A percentile compares a stretch with the other conserved stretches of the same genome.
phyloP scores from a whole-genome alignment of 1,139 yeast species.

The Hyphopichia buzzinii region DNA sequence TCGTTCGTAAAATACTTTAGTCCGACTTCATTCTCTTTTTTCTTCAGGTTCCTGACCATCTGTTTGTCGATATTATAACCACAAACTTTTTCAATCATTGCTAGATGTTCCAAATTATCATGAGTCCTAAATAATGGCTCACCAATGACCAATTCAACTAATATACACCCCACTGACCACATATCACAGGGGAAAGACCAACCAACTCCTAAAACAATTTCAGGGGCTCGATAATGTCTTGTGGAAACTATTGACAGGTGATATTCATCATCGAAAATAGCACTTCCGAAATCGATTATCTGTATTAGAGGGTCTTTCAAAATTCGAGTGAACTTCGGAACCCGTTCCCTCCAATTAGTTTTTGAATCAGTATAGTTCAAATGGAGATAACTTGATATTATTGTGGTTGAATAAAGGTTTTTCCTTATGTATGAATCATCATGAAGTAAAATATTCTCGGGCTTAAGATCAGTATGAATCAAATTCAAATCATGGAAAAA shows the following conservation, averaged over 20 bases:
- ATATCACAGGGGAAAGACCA: slow-evolving; percentile 93
- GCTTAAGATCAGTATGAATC: slow-evolving; percentile 93
- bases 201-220: slow-evolving; percentile 87
- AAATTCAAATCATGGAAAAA: slow-evolving; percentile 85
- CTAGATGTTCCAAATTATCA: slow-evolving; percentile 90
- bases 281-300: slow-evolving; percentile 94
- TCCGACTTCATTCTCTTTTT: slow-evolving; percentile 43
- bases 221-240: slow-evolving; percentile 96
- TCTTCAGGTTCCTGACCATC: slow-evolving; percentile 36
- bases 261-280: slow-evolving; percentile 90
- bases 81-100: slow-evolving; percentile 84
- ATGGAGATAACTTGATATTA: slow-evolving; percentile 29
- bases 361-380: slow-evolving; percentile 12
- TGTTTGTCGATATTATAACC: slow-evolving; percentile 41
- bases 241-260: slow-evolving; percentile 92
- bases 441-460: slow-evolving; percentile 84
- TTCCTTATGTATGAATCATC: slow-evolving; percentile 50
- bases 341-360: slow-evolving; percentile 1
- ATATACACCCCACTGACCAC: slow-evolving; percentile 95
- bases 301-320: slow-evolving; percentile 78
- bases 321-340: slow-evolving; percentile 47
- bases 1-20: slow-evolving; percentile 37
- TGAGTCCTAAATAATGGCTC: slow-evolving; percentile 94
- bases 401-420: slow-evolving; percentile 32
- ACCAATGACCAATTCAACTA: slow-evolving; percentile 91